Evolutionary conservation across 768 basidiomycete species (phyloP).

Genomic region (Aureoboletus auriporus): DNA sequence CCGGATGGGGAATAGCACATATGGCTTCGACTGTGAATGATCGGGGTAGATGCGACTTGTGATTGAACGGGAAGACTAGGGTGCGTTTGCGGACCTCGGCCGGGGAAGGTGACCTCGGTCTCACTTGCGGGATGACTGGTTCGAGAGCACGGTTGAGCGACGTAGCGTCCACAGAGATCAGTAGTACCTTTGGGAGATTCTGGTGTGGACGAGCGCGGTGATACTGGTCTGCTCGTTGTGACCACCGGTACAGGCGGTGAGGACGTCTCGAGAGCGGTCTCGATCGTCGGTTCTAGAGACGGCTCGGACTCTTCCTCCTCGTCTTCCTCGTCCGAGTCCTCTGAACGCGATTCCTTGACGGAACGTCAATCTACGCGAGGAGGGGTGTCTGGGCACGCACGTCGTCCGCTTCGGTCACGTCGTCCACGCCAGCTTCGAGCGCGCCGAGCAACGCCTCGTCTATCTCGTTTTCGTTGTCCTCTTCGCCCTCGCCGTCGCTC

Average conservation of each 20-base stretch:
- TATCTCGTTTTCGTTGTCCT: constrained; percentile 45
- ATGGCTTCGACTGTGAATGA: constrained; percentile 87
- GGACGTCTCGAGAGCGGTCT: constrained; percentile 27
- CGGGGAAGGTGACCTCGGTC: constrained; percentile 48
- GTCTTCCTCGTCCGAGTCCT: constrained; percentile 58
- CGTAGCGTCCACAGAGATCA: neutral
- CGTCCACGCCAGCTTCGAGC: constrained; percentile 52
- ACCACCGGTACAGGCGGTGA: constrained; percentile 27
- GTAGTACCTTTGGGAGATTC: constrained; percentile 33
- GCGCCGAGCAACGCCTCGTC: constrained; percentile 62
- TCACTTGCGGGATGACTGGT: constrained; percentile 20
- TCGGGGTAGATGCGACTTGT: constrained; percentile 37
- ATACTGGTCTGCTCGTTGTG: constrained; percentile 17
- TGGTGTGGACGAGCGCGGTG: constrained; percentile 26
- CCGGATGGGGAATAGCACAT: constrained; percentile 86
- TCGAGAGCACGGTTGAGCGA: constrained; percentile 18
- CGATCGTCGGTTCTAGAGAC: constrained; percentile 27
- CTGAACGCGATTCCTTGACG: constrained; percentile 52
- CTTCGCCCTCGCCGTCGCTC: constrained; percentile 43
- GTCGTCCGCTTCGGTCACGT: constrained; percentile 68
- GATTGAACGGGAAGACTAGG: constrained; percentile 33
- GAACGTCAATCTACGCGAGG: neutral
- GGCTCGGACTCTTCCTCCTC: constrained; percentile 47
- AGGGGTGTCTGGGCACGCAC: constrained; percentile 37
- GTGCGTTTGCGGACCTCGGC: constrained; percentile 49